Evolutionary conservation across 257 asterid genomes (phyloP).

Genomic region (Solanum pinnatisectum): DNA sequence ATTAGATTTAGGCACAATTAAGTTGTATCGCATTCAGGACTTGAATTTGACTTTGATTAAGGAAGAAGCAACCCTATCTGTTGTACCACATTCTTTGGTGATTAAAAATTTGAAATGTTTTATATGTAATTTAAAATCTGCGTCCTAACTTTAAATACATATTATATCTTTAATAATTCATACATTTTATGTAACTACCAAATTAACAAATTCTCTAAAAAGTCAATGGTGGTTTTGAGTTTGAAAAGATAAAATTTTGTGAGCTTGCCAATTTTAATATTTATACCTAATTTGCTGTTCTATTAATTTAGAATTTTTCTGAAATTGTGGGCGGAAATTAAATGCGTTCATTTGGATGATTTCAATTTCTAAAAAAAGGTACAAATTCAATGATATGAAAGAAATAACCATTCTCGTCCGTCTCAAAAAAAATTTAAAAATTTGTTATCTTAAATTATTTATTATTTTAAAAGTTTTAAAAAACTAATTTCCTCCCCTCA

Average conservation of each 20-base stretch:
- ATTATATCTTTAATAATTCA: not conserved
- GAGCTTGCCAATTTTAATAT: not conserved
- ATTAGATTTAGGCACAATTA: no score
- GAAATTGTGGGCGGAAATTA: constrained; percentile 20
- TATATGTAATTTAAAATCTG: not conserved
- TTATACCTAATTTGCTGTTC: not conserved
- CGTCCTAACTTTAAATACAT: not conserved
- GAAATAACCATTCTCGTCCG: not conserved
- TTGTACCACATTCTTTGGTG: no score
- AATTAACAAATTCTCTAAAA: not conserved
- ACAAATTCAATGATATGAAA: not conserved
- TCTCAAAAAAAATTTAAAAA: not conserved
- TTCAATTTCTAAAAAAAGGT: not conserved
- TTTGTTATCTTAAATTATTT: no score
- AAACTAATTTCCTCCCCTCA: not conserved
- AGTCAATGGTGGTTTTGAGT: not conserved
- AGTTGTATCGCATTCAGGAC: rapidly evolving
- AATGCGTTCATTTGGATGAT: not conserved
- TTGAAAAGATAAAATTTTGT: not conserved
- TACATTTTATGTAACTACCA: not conserved
- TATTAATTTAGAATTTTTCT: not conserved
- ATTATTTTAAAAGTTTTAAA: no score
- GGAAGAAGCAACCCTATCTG: rapidly evolving
- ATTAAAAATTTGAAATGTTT: not conserved
- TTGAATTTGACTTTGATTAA: rapidly evolving